Percentiles rank a stretch among this genome's conserved stretches.
These are phyloP conservation scores for Fusarium foetens DNA, from an alignment of 2,329 filamentous ascomycete species.

Conservation along the genomic window DNA sequence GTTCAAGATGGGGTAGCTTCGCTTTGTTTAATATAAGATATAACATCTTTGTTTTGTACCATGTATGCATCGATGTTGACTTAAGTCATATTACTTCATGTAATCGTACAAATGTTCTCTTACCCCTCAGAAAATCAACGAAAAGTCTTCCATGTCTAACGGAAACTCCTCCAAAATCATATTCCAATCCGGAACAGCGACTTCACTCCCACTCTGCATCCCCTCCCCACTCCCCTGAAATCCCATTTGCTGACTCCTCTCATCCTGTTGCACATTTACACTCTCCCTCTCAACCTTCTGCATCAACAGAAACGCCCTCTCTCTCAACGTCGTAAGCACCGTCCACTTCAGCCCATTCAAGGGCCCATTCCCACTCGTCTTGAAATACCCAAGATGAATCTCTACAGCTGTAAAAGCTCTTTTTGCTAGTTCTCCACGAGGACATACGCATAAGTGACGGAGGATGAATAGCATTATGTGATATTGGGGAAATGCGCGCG, in stretches of 20 bases:
- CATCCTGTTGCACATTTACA: background rate
- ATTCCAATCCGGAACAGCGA: conserved; percentile 44
- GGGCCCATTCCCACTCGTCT: background rate
- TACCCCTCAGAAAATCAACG: conserved; percentile 21
- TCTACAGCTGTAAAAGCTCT: conserved; percentile 48
- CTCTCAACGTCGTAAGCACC: conserved; percentile 46
- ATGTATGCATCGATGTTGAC: background rate
- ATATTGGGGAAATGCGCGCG: conserved; percentile 55
- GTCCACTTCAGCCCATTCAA: conserved; percentile 45
- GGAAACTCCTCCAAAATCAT: conserved; percentile 46
- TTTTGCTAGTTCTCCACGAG: conserved; percentile 43
- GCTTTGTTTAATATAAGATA: too few species aligned
- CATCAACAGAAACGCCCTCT: conserved; percentile 44
- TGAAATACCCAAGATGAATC: conserved; percentile 13
- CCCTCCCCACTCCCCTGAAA: background rate
- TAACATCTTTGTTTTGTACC: too few species aligned
- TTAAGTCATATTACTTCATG: background rate
- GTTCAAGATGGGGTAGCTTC: fast-evolving
- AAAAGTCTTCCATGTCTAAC: conserved; percentile 40
- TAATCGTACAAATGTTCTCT: background rate
- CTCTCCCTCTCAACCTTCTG: conserved; percentile 10
- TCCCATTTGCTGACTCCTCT: background rate
- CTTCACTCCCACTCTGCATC: background rate
- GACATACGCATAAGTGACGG: conserved; percentile 56
- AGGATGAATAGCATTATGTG: conserved; percentile 56